Conservation (phyloP, 352 stramenopile species). For the Plasmopara viticola region DNA sequence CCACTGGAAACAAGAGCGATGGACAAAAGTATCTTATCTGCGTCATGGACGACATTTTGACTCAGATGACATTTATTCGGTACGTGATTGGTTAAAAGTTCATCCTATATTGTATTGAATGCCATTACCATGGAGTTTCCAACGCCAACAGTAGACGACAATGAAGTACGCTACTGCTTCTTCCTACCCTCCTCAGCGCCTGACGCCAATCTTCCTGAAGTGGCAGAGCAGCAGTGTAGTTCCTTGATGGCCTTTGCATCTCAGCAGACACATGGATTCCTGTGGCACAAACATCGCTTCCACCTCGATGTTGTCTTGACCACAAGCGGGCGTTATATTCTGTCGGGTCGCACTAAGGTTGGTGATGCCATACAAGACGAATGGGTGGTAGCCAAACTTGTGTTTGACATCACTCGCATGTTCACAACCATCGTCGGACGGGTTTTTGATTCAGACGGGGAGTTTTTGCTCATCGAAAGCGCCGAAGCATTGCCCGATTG, state of each 20-base stretch:
- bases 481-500: conserved; percentile 61
- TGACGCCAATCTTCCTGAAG: conserved; percentile 2
- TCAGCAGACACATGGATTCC: conserved; percentile 34
- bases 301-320: conserved; percentile 19
- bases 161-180: conserved; percentile 33
- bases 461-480: conserved; percentile 76
- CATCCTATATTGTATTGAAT: neutral
- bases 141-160: conserved; percentile 17
- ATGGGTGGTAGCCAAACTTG: conserved; percentile 48
- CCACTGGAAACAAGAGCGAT: conserved; percentile 1
- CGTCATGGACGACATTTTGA: neutral
- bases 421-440: conserved; percentile 32
- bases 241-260: conserved; percentile 22
- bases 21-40: conserved; percentile 7
- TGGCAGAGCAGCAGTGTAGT: conserved; percentile 12
- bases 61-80: neutral
- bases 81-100: neutral
- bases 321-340: conserved; percentile 22
- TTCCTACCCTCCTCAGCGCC: conserved; percentile 17
- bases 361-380: conserved; percentile 68
- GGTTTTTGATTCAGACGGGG: conserved; percentile 48
- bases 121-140: conserved; percentile 20
- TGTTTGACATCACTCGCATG: conserved; percentile 37
- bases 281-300: conserved; percentile 56
- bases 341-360: conserved; percentile 33